A percentile compares a stretch with the other conserved stretches of the same genome.
phyloP scores from a whole-genome alignment of 306 rosid genomes.

The Oemleria cerasiformis region DNA sequence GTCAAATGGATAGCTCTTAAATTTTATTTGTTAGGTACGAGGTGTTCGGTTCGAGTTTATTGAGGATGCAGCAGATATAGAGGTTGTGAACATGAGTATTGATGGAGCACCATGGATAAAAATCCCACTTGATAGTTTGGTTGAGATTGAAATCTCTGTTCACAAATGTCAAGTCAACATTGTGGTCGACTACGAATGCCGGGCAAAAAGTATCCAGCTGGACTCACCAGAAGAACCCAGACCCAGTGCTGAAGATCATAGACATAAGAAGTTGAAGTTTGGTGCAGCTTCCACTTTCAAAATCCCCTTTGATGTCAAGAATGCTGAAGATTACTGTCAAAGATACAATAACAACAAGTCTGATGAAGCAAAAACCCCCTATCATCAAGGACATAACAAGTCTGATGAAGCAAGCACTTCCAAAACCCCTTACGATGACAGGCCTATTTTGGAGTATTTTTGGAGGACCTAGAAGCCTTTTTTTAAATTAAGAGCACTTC shows the following conservation, averaged over 20 bases:
- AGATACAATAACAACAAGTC: too few relatives aligned
- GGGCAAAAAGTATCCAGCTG: not conserved
- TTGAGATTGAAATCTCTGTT: not conserved
- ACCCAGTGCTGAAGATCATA: too few relatives aligned
- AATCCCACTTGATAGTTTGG: not conserved
- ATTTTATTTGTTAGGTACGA: conserved; percentile 6
- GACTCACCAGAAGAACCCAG: not conserved
- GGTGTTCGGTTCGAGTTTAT: not conserved
- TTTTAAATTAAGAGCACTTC: too few relatives aligned
- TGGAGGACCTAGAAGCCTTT: too few relatives aligned
- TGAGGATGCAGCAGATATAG: not conserved
- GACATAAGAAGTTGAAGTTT: too few relatives aligned
- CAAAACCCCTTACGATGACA: too few relatives aligned
- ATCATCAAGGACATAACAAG: not conserved
- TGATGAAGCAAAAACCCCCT: too few relatives aligned
- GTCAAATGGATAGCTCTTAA: too few relatives aligned
- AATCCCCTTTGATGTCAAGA: not conserved
- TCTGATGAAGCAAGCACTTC: not conserved
- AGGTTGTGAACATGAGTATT: not conserved
- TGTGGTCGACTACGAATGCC: not conserved
- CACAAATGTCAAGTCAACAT: not conserved
- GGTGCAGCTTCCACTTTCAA: too few relatives aligned
- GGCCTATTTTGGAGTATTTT: too few relatives aligned
- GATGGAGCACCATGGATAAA: conserved; percentile 8
- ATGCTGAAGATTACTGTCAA: too few relatives aligned